Conservation (phyloP, 805 yeast species). For the Starmera amethionina region DNA sequence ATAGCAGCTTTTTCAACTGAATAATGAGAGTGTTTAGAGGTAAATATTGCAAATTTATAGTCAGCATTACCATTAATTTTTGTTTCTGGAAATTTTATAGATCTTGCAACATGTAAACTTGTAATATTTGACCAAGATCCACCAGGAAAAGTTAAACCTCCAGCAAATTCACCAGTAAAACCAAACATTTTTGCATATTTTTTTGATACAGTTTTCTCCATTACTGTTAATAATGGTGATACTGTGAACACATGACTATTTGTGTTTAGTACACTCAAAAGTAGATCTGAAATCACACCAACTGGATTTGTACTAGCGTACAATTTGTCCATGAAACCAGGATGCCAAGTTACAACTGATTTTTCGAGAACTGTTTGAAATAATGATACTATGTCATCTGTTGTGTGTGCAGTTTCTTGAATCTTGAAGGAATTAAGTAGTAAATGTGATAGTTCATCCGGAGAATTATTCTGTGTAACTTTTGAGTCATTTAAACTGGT, state of each 20-base stretch:
- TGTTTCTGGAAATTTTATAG: constrained; percentile 58
- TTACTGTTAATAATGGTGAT: constrained; percentile 67
- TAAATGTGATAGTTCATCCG: constrained; percentile 30
- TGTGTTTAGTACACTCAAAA: constrained; percentile 64
- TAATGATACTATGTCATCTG: constrained; percentile 34
- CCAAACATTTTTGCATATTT: constrained; percentile 65
- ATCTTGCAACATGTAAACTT: constrained; percentile 67
- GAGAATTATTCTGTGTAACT: constrained; percentile 45
- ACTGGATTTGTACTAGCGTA: constrained; percentile 83
- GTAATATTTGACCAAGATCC: constrained; percentile 85
- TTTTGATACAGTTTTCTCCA: constrained; percentile 59
- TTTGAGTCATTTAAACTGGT: constrained; percentile 33
- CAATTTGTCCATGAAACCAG: constrained; percentile 75
- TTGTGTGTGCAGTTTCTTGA: constrained; percentile 27
- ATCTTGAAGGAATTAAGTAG: constrained; percentile 24
- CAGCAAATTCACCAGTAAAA: constrained; percentile 43
- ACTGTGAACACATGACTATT: constrained; percentile 83
- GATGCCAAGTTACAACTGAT: constrained; percentile 81
- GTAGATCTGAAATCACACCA: constrained; percentile 64
- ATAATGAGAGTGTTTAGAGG: constrained; percentile 69
- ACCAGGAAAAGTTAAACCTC: constrained; percentile 80
- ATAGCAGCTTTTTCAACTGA: constrained; percentile 78
- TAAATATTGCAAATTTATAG: constrained; percentile 55
- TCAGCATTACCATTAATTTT: constrained; percentile 46
- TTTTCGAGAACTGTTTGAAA: constrained; percentile 50